Evolutionary conservation across 2,329 filamentous ascomycete genomes (phyloP).

Genomic region (Talaromyces albobiverticillius): DNA sequence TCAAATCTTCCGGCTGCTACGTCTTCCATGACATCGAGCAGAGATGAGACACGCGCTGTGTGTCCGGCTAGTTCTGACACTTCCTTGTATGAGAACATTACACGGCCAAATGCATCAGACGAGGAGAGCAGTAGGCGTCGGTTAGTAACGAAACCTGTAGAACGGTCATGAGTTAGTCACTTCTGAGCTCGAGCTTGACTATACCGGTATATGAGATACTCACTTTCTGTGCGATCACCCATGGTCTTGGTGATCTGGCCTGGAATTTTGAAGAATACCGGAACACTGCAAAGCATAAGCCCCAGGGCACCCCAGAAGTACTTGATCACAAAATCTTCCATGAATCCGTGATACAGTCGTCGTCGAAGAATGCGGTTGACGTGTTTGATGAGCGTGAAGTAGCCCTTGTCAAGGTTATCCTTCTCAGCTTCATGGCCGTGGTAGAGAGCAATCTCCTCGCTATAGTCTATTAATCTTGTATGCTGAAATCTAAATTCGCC

Average conservation of each 20-base stretch:
- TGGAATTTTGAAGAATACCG: slow-evolving; percentile 92
- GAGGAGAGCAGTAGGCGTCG: slow-evolving; percentile 86
- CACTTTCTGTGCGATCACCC: slow-evolving; percentile 58
- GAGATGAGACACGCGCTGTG: slow-evolving; percentile 83
- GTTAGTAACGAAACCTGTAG: slow-evolving; percentile 89
- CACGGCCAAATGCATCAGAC: slow-evolving; percentile 89
- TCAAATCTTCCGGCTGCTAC: slow-evolving; percentile 87
- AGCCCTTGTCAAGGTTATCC: slow-evolving; percentile 93
- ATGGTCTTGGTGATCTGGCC: slow-evolving; percentile 56
- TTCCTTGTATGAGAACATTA: slow-evolving; percentile 98
- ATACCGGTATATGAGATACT: slow-evolving; percentile 25
- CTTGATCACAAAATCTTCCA: slow-evolving; percentile 99
- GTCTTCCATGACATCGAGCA: slow-evolving; percentile 93
- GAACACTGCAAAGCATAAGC: slow-evolving; percentile 85
- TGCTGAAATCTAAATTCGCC: slow-evolving; percentile 97
- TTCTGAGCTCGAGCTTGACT: too few species aligned
- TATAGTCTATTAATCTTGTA: slow-evolving; percentile 90
- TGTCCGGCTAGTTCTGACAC: slow-evolving; percentile 94
- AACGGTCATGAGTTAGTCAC: too few species aligned
- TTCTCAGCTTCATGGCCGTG: slow-evolving; percentile 91
- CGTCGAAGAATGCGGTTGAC: slow-evolving; percentile 91
- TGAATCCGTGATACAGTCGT: slow-evolving; percentile 95
- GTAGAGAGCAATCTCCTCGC: slow-evolving; percentile 91
- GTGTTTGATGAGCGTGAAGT: slow-evolving; percentile 98
- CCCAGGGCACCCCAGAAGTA: slow-evolving; percentile 98